Evolutionary conservation across 1,284 basidiomycete species (phyloP), one percentile per base, ranked within the genome.

Genomic region (Fistulina hepatica): DNA sequence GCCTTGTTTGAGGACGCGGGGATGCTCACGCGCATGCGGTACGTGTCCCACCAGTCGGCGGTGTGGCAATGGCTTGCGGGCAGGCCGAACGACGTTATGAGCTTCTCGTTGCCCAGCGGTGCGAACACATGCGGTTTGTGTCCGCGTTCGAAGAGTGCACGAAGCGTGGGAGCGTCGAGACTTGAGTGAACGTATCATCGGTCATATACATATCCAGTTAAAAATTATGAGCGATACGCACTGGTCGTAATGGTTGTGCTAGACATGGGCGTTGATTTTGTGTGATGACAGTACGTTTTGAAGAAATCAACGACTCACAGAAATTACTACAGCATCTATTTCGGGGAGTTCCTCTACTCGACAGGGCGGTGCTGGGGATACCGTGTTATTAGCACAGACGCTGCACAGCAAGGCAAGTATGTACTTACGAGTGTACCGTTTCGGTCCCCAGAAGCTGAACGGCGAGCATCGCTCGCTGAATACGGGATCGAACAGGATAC

Each of bases 201-300:
- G 41, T 39, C 30, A 34, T 6, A 30, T 27, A 19, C 4, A 15
- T 6, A 35, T 25, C 38, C 23, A 19, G 16, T 6, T 4, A 10
- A 21, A n/a, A 27, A 5, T 6, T 36, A 16, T 16, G n/a, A 15
- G 30, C 13, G 21, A 13, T 26, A 50, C 67, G 43, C 45, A 75
- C 72, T 76, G 80, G 55, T 81, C 78, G 46, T 81, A 81, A 53
- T 81, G 79, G 48, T 81, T 75, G 50, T 82, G 78, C 70, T 31
- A 19, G 13, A 31, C 19, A 16, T 19, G 28, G 13, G 28, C 15
- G 3, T 10, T 16, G 28, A 16, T 15, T 27, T 11, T 27, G 12
- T 12, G 6, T 15, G 25, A 15, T 13, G 28, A n/a, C n/a, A 13
- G 3, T 16, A 16, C 28, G 13, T 31, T 13, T 13, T 3, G 10